Percentiles rank a stretch among this genome's conserved stretches.
Conservation (phyloP, 345 rosid species). For the Luvunga scandens region DNA sequence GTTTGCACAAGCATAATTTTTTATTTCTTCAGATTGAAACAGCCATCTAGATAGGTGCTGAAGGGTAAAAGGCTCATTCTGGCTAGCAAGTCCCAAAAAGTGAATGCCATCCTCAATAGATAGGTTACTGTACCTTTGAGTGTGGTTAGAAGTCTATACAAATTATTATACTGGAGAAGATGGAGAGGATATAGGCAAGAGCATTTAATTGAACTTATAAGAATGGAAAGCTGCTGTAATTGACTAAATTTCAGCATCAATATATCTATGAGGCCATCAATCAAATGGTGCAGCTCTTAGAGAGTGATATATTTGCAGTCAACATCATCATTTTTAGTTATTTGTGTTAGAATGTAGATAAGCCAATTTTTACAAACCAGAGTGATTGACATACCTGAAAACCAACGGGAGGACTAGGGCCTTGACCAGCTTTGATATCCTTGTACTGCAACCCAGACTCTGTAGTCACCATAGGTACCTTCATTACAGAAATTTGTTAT, state of each 20-base stretch:
- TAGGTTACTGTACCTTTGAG: not conserved
- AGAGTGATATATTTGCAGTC: not conserved
- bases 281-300: not conserved
- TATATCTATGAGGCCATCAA: not conserved
- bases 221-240: not conserved
- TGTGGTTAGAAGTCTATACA: not conserved
- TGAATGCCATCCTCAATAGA: no score
- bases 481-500: constrained; percentile 17
- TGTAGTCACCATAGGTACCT: constrained; percentile 90
- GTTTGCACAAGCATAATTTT: not conserved
- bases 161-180: not conserved
- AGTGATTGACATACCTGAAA: constrained; percentile 55
- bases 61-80: no score
- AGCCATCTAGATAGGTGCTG: no score
- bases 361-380: not conserved
- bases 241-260: not conserved
- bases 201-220: no score
- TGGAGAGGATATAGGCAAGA: not conserved
- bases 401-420: constrained; percentile 90
- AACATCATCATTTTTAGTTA: not conserved
- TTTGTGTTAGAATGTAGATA: not conserved
- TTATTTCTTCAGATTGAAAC: not conserved
- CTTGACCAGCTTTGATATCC: constrained; percentile 82
- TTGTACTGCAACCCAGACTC: constrained; percentile 88
- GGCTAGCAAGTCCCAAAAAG: no score